Base-by-base conservation (phyloP, 208 protist genomes). In the Spongospora subterranea region DNA sequence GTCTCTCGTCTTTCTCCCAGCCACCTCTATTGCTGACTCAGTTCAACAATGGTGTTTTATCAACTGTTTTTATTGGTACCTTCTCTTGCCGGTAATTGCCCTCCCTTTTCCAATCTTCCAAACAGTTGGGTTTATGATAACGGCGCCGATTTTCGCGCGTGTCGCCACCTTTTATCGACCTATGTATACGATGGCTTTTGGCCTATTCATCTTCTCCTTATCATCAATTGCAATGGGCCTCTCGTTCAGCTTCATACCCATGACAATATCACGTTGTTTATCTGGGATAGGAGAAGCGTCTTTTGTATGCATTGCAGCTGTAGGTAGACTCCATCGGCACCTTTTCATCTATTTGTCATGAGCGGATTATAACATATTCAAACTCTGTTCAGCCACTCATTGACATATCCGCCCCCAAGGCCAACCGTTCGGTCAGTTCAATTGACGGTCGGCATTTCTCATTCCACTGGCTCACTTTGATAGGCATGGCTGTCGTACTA, bases 221-320 rank as follows among this genome's bases (percentile, higher is more conserved):
- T 6, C 71, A 35, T 20, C 40, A 45, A 43, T 43, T 82, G 71
- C 71, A 6, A 45, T n/a, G 6, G 71, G 35, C 13, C 11, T 35
- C 6, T 6, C 71, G n/a, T 6, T 6, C 6, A 39, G 17, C 6
- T 82, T 39, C n/a, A 40, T 13, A 43, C 6, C 40, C 17, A 6
- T 82, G 17, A 45, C 35, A 20, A 13, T 82, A 20, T 6, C 71
- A 20, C 71, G 71, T 6, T n/a, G 6, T 35, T 35, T 82, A 20
- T 40, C 71, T 13, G 71, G 71, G 17, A n/a, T 82, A 20, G 71
- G 71, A 35, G 71, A 82, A 43, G 71, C 71, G 17, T 39, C 17
- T 35, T 82, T 82, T 43, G 71, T 82, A 35, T 82, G 35, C n/a
- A 82, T 82, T 82, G 71, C 71, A 35, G 71, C 71, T 43, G 71